A percentile compares a stretch with the other conserved stretches of the same genome.
phyloP scores from a whole-genome alignment of 2,329 filamentous ascomycete species.

The Xylariaceae sp. region DNA sequence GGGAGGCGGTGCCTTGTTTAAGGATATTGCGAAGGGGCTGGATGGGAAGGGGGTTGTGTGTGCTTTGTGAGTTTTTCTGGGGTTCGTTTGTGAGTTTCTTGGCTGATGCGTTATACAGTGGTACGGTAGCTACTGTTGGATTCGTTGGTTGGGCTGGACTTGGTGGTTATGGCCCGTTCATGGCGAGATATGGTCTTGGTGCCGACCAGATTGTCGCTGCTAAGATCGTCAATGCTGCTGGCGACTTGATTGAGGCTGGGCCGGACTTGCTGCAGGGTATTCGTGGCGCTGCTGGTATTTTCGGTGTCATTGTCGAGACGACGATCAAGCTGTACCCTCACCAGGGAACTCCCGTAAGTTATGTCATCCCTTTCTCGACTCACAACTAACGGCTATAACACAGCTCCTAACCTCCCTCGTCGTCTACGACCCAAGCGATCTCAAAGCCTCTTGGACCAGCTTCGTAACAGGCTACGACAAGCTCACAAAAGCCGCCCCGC shows the following conservation, averaged over 20 bases:
- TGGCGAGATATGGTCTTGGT: conserved; percentile 31
- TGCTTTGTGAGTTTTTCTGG: conserved; percentile 14
- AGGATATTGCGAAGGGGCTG: conserved; percentile 27
- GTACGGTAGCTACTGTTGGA: conserved; percentile 26
- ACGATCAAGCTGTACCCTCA: conserved; percentile 36
- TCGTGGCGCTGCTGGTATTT: conserved; percentile 35
- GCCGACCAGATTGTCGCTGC: conserved; percentile 36
- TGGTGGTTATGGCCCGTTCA: conserved; percentile 32
- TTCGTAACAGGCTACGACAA: background rate
- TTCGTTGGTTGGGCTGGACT: conserved; percentile 32
- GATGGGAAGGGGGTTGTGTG: conserved; percentile 28
- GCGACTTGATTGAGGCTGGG: conserved; percentile 34
- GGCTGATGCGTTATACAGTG: background rate
- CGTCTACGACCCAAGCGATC: conserved; percentile 30
- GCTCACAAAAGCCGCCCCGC: background rate
- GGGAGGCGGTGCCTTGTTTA: conserved; percentile 33
- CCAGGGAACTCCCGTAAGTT: conserved; percentile 23
- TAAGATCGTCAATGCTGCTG: conserved; percentile 34
- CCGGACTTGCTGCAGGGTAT: conserved; percentile 34
- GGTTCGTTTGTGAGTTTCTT: background rate
- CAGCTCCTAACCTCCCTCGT: conserved; percentile 13
- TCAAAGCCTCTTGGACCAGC: conserved; percentile 15
- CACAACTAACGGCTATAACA: background rate
- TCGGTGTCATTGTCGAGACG: conserved; percentile 38
- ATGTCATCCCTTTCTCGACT: background rate